Evolutionary conservation across 1,284 basidiomycete genomes (phyloP), one percentile per base, ranked within the genome.

Genomic region (Trametes versicolor): DNA sequence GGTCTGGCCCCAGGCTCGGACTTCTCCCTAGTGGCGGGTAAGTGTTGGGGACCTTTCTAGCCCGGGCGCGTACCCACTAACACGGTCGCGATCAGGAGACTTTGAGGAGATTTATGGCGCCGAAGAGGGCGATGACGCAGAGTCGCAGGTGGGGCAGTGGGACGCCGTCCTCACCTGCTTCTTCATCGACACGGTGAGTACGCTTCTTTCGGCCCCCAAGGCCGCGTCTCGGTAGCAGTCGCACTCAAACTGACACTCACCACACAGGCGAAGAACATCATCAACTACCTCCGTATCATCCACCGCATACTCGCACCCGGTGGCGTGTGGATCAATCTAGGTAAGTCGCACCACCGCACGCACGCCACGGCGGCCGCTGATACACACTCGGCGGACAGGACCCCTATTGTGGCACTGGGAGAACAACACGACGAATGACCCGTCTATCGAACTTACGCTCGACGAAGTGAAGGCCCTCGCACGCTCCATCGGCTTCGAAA

Each of bases 391-490:
- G 10, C 47, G 23, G 19, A 53, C 70, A 89, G 96, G 97, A 1
- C 98, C 97, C 0, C 80, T 98, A 0, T 80, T 99, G 32, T 99
- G 97, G 97, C 97, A 99, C 76, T 98, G 91, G 80, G 96, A 98
- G 75, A 96, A 96, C 77, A 94, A 93, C 72, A 85, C 79, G 43
- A 88, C 89, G 9, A 87, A 87, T 69, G 94, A 96, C 62, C 86
- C 90, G 7, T 95, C 92, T 10, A 86, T 99, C 58, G 97, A 99
- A 79, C 83, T 99, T 19, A 93, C 91, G 71, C 81, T 99, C 29
- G 92, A 95, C 66, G 96, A 99, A 74, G 85, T 98, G 49, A 94
- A 97, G 72, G 79, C 79, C 1, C 85, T 99, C 1, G 90, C 91
- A 0, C 80, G 83, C 29, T 80, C 82, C 59, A 85, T 98, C 36